Base-by-base conservation (phyloP, 2,329 filamentous ascomycete genomes). In the Aspergillus tamarii region DNA sequence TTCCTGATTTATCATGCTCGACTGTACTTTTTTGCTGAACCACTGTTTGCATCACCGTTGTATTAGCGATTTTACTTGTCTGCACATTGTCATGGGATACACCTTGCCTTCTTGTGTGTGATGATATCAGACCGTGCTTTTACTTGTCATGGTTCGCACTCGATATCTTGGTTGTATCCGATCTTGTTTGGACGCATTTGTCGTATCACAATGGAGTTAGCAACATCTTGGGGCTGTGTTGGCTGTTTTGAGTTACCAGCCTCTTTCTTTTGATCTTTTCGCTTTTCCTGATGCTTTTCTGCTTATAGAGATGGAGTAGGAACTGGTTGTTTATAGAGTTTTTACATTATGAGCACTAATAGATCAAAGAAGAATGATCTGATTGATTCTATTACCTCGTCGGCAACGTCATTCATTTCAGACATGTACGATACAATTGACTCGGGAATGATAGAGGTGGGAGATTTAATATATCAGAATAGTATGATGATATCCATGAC, bases 321-420 rank as follows among this genome's bases (percentile, higher is more conserved):
- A 55, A 10, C 23, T 19, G 57, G 30, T 21, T 57, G 23, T 19
- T 36, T 53, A 26, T 52, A 54, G 34, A 60, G 26, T 21, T 55
- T 39, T 23, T 21, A 26, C 36, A 39, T 39, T 34, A 39, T 39
- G 32, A 39, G 30, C 39, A 55, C n/a, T 55, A 41, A 55, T 55
- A 55, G 52, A 55, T 26, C 52, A 43, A 60, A 41, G 45, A 54
- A 54, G 34, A 32, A 53, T 26, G 48, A 45, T 39, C 28, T 36
- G n/a, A 28, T 52, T 39, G 32, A 55, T 26, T 39, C 9, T 39
- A 23, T 14, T 39, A 23, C n/a, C 14, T 39, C 21, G 36, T 55
- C 16, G 14, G 32, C n/a, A 16, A 26, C 6, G 34, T 14, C 32
- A 12, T 26, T 55, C 3, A 55, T 39, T 23, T 39, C n/a, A 34